Conservation (phyloP, 2,329 filamentous ascomycete genomes). For the Lasiodiplodia gonubiensis region DNA sequence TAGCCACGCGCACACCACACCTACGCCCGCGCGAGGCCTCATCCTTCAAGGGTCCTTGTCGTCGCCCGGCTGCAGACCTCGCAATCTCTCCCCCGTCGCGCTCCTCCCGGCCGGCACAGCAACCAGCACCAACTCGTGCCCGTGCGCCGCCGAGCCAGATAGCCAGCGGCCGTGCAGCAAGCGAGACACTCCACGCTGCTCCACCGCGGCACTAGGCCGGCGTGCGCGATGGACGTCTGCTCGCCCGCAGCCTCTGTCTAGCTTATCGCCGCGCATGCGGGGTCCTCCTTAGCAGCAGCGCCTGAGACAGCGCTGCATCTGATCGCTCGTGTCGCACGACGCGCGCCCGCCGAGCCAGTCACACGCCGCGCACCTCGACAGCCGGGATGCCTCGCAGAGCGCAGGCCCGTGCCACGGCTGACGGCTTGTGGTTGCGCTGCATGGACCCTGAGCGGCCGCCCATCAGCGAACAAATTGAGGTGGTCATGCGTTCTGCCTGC, state of each 20-base stretch:
- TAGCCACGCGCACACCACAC: constrained; percentile 23
- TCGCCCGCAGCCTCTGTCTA: constrained; percentile 20
- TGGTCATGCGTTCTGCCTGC: constrained; percentile 22
- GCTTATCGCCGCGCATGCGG: constrained; percentile 26
- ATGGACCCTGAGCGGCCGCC: constrained; percentile 23
- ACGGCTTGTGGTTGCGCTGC: constrained; percentile 14
- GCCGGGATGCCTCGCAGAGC: constrained; percentile 12
- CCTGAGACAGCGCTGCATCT: constrained; percentile 25
- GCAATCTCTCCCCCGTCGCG: neutral
- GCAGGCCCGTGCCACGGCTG: constrained; percentile 23
- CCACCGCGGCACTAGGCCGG: constrained; percentile 20
- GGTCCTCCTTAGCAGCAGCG: constrained; percentile 15
- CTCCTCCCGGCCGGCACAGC: neutral
- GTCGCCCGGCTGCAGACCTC: constrained; percentile 2
- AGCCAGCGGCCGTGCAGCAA: constrained; percentile 21
- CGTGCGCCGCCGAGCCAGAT: constrained; percentile 5
- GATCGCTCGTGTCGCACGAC: constrained; percentile 26
- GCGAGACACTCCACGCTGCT: constrained; percentile 24
- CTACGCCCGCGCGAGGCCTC: constrained; percentile 5
- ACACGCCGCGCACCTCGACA: constrained; percentile 13
- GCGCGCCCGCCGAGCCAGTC: constrained; percentile 19
- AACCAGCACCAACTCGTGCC: neutral
- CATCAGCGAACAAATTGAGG: neutral
- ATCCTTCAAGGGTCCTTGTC: constrained; percentile 5
- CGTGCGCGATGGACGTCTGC: constrained; percentile 6